Base-by-base conservation (phyloP, 768 basidiomycete genomes). In the Steccherinum ochraceum region DNA sequence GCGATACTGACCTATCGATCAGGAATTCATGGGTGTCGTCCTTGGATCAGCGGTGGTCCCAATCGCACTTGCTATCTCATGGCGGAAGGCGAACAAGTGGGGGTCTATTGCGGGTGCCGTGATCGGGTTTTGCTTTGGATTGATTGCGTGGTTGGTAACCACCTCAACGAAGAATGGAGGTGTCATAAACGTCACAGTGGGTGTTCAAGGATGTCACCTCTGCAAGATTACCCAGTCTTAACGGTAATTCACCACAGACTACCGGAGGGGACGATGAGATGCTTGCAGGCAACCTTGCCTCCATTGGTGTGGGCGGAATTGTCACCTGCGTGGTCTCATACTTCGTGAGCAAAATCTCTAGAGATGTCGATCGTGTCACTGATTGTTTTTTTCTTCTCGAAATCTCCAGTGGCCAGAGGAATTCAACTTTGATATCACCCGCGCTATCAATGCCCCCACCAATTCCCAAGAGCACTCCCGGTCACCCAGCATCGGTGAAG, bases 11-110 rank as follows among this genome's bases (percentile, higher is more conserved):
- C 18, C 11, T 5, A 16, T 30, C 13, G 24, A 3, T 18, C 51
- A 89, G 87, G 87, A 84, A 4, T 89, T 90, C 67, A 91, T 91
- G 89, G 90, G 91, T 2, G 86, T 89, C 45, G 79, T 90, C 35
- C 77, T 92, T 12, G 90, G 93, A 1, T 86, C 84, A 2, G 91
- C 79, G 2, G 93, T 95, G 46, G 86, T 85, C 3, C 90, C 91
- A 1, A 89, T 94, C 56, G 93, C 92, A 0, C 72, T 92, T 19
- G 87, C 83, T 56, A 80, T 94, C 49, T 86, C 89, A 2, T 93
- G 91, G 89, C 77, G 71, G 52, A 86, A 82, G 61, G 89, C 91
- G 20, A 96, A 91, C 69, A 89, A 86, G 62, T 79, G 77, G 68
- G 94, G 89, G 5, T 91, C 89, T 62, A 77, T 93, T 48, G 69